Percentiles rank a stretch among this genome's conserved stretches.
phyloP scores from a whole-genome alignment of 371 early-diverging fungal species.

The Mortierella sp. region DNA sequence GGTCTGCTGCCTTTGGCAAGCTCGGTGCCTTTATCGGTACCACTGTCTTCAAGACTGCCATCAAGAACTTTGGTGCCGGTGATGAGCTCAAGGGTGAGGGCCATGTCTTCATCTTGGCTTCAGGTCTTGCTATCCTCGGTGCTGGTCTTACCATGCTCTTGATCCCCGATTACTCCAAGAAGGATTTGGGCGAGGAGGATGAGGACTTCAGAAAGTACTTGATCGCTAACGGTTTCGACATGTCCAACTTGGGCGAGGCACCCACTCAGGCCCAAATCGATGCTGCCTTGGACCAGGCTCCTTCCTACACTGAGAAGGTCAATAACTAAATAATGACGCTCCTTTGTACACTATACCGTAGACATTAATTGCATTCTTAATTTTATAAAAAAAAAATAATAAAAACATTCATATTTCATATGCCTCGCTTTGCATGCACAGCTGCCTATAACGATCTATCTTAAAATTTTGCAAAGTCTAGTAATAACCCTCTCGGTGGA shows the following conservation, averaged over 20 bases:
- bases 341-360: no score
- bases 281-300: neutral
- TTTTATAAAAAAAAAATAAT: no score
- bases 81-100: constrained; percentile 59
- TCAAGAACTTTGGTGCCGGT: constrained; percentile 58
- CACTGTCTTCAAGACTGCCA: constrained; percentile 63
- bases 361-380: no score
- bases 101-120: constrained; percentile 65
- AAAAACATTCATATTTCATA: no score
- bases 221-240: constrained; percentile 64
- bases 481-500: no score
- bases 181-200: constrained; percentile 67
- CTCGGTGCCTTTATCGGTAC: constrained; percentile 68
- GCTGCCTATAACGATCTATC: no score
- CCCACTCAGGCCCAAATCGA: neutral
- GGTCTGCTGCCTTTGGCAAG: constrained; percentile 72
- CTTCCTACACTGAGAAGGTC: neutral
- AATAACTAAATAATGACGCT: neutral
- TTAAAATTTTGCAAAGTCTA: no score
- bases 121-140: constrained; percentile 64
- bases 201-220: constrained; percentile 65
- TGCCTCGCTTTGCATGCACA: no score
- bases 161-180: constrained; percentile 61
- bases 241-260: constrained; percentile 58
- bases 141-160: constrained; percentile 59